Base-by-base conservation (phyloP, 2,329 filamentous ascomycete genomes). In the Fusarium dlaminii region DNA sequence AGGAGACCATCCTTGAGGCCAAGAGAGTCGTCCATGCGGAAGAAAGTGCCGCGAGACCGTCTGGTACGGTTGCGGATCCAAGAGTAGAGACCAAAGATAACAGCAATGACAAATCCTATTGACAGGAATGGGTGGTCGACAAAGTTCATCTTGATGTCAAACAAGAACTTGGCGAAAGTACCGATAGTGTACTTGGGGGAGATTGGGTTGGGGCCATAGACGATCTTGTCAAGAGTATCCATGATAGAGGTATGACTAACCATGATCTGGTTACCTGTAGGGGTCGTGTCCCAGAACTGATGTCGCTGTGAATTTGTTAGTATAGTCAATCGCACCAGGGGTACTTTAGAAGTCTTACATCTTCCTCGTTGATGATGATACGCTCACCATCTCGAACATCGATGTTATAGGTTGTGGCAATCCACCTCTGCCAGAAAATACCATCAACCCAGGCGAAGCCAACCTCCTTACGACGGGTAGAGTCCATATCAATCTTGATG, bases 381-480 rank as follows among this genome's bases (percentile, higher is more conserved):
- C 94, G 91, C 82, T 98, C 96, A 54, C 96, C 95, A 72, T 96
- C 91, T 79, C 89, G 91, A 70, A 96, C 91, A 77, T 97, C 93
- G 75, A 98, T 93, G 62, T 96, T 96, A 80, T 97, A 99, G 0
- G 96, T 98, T n/a, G 92, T 95, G 75, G 93, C 90, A 74, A 99
- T 90, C 96, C 96, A 99, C 71, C 96, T 90, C 83, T 98, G 95
- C 96, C 96, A 99, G 83, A 98, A 98, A 13, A 94, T 90, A 57
- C 95, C 95, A 81, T 99, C 96, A 18, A 98, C 94, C 96, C 96
- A 99, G 18, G 96, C 96, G 83, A 99, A 99, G 14, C 91, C 90
- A 46, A 98, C 95, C 80, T 97, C 93, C 82, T 96, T 97, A 77
- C 92, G 92, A 80, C 95, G 91, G 59, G 94, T 90, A 80, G 93